phyloP scores from a whole-genome alignment of 495 filamentous ascomycete genomes.

The Pyrenula massariospora region DNA sequence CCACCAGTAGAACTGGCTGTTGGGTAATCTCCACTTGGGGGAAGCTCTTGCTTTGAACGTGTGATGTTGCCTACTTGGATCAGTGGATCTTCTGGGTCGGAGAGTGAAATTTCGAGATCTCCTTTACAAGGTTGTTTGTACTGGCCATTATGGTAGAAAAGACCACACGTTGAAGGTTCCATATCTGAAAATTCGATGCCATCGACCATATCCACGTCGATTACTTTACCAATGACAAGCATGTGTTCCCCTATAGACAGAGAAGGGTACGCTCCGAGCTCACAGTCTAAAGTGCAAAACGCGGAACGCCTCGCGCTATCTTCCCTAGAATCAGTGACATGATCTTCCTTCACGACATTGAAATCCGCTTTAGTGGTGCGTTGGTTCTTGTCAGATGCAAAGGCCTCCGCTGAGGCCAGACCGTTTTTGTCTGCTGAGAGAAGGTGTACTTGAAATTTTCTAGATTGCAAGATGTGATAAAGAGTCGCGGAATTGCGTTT shows the following conservation, averaged over 20 bases:
- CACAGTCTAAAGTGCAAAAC: background rate
- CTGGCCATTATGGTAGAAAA: background rate
- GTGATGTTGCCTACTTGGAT: too few species aligned
- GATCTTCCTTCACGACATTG: too few species aligned
- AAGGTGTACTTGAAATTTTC: background rate
- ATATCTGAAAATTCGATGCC: background rate
- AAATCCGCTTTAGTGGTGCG: too few species aligned
- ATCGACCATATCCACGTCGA: background rate
- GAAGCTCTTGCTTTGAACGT: too few species aligned
- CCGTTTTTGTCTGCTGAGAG: background rate
- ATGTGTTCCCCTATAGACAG: background rate
- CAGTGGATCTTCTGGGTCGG: too few species aligned
- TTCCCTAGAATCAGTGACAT: too few species aligned
- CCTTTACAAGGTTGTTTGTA: background rate
- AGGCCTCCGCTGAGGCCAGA: background rate
- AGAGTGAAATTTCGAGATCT: too few species aligned
- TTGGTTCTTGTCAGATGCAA: background rate
- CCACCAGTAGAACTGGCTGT: too few species aligned
- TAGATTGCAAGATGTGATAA: background rate
- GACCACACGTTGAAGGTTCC: background rate
- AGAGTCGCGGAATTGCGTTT: background rate
- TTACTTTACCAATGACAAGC: background rate
- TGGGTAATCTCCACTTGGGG: too few species aligned
- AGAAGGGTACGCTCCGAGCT: background rate
- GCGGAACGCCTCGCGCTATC: too few species aligned